These are phyloP conservation scores for Coniferiporia weirii DNA, from an alignment of 1,284 basidiomycete genomes.

Conservation along the genomic window DNA sequence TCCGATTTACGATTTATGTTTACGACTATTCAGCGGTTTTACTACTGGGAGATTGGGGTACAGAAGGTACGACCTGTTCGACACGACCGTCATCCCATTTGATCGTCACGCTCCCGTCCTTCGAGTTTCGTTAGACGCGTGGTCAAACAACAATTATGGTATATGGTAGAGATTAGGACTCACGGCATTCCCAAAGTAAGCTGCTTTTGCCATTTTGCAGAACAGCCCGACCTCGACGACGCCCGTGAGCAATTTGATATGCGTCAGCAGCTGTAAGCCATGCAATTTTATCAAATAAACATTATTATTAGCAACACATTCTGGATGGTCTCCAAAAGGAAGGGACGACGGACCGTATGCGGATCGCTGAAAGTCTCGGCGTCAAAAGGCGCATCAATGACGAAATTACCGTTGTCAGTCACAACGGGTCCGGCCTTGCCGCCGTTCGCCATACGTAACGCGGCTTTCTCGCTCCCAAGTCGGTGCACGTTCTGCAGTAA, in stretches of 20 bases:
- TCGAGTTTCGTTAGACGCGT: background rate
- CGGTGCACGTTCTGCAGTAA: slow-evolving; percentile 68
- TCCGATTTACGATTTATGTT: no score
- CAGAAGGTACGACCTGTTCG: slow-evolving; percentile 27
- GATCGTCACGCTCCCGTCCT: slow-evolving; percentile 56
- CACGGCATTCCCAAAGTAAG: slow-evolving; percentile 94
- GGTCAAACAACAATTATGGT: background rate
- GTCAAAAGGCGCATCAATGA: slow-evolving; percentile 88
- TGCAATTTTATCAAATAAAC: background rate
- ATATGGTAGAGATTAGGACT: slow-evolving; percentile 21
- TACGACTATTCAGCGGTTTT: no score
- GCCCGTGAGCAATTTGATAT: slow-evolving; percentile 89
- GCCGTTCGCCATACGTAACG: slow-evolving; percentile 74
- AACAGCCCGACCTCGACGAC: slow-evolving; percentile 97
- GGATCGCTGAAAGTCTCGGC: slow-evolving; percentile 68
- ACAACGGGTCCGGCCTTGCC: slow-evolving; percentile 90
- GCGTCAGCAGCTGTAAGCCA: slow-evolving; percentile 52
- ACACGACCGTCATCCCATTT: slow-evolving; percentile 43
- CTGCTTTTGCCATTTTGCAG: slow-evolving; percentile 89
- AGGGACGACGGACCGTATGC: slow-evolving; percentile 44
- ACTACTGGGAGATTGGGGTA: no score
- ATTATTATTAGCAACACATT: background rate
- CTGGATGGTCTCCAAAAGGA: background rate
- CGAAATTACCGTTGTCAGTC: slow-evolving; percentile 93
- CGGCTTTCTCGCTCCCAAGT: slow-evolving; percentile 59